These are phyloP conservation scores for Talaromyces thailandensis DNA, from an alignment of 495 filamentous ascomycete species.

Conservation along the genomic window DNA sequence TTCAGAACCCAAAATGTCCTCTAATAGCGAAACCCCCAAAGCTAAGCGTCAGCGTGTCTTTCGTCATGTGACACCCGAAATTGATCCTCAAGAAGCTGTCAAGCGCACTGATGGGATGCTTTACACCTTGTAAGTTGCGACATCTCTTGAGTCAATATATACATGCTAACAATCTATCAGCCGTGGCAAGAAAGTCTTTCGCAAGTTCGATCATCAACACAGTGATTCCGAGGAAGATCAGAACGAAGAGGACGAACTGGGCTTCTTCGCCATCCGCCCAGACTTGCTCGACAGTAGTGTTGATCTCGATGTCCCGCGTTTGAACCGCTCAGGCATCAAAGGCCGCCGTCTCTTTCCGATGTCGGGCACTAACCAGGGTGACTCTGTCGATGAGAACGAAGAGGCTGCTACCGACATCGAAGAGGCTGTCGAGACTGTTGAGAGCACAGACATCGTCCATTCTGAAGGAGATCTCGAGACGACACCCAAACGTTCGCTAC, in stretches of 20 bases:
- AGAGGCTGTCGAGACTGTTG: constrained; percentile 41
- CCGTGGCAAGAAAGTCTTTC: constrained; percentile 84
- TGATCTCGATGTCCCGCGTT: constrained; percentile 33
- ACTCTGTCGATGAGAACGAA: constrained; percentile 40
- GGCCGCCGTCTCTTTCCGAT: constrained; percentile 73
- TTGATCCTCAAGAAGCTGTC: constrained; percentile 49
- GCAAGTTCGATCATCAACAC: constrained; percentile 36
- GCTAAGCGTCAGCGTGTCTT: constrained; percentile 24
- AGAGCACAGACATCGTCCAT: constrained; percentile 25
- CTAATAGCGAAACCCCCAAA: constrained; percentile 22
- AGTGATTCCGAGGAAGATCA: constrained; percentile 33
- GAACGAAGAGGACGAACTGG: constrained; percentile 41
- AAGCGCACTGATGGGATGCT: constrained; percentile 69
- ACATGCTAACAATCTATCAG: constrained; percentile 39
- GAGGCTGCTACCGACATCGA: constrained; percentile 50
- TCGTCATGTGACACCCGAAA: constrained; percentile 14
- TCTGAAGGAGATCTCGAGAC: constrained; percentile 4
- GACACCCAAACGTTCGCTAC: constrained; percentile 15
- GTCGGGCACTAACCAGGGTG: constrained; percentile 18
- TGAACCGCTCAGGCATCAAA: constrained; percentile 68
- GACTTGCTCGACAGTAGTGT: constrained; percentile 28
- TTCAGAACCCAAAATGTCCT: constrained; percentile 17
- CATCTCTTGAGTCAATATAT: background rate
- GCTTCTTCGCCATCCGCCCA: constrained; percentile 28
- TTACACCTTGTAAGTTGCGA: constrained; percentile 71